A percentile compares a stretch with the other conserved stretches of the same genome.
Evolutionary conservation across 768 basidiomycete genomes (phyloP).

Genomic region (Phylloporus sp.): DNA sequence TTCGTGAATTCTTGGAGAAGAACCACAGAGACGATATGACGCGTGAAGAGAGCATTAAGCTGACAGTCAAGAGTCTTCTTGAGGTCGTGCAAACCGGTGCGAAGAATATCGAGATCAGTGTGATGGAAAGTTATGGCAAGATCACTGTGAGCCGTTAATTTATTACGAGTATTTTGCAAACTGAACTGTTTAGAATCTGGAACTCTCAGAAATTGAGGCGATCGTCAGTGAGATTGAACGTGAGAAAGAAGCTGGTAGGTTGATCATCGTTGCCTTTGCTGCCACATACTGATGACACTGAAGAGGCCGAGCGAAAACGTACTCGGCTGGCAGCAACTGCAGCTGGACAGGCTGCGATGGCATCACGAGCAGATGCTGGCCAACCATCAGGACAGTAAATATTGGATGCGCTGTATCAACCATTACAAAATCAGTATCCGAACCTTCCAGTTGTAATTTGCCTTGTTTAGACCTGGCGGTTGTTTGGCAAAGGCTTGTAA

Average conservation of each 20-base stretch:
- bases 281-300: slow-evolving; percentile 6
- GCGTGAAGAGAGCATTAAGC: slow-evolving; percentile 87
- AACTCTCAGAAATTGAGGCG: slow-evolving; percentile 80
- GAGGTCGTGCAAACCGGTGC: slow-evolving; percentile 99
- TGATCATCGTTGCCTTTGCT: background rate
- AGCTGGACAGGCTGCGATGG: slow-evolving; percentile 87
- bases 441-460: background rate
- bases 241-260: slow-evolving; percentile 91
- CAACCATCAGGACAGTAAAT: slow-evolving; percentile 36
- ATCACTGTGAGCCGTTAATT: slow-evolving; percentile 60
- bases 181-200: slow-evolving; percentile 63
- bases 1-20: slow-evolving; percentile 97
- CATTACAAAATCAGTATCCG: slow-evolving; percentile 5
- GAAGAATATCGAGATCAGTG: slow-evolving; percentile 98
- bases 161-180: background rate
- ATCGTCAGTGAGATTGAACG: slow-evolving; percentile 93
- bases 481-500: slow-evolving; percentile 26
- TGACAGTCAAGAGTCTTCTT: slow-evolving; percentile 91
- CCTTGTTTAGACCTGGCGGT: background rate
- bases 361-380: slow-evolving; percentile 45
- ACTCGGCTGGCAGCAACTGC: slow-evolving; percentile 88
- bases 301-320: slow-evolving; percentile 94
- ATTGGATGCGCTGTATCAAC: slow-evolving; percentile 11
- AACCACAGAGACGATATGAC: slow-evolving; percentile 90
- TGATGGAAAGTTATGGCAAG: slow-evolving; percentile 94